Base-by-base conservation (phyloP, 1,284 basidiomycete genomes). In the Malassezia brasiliensis region DNA sequence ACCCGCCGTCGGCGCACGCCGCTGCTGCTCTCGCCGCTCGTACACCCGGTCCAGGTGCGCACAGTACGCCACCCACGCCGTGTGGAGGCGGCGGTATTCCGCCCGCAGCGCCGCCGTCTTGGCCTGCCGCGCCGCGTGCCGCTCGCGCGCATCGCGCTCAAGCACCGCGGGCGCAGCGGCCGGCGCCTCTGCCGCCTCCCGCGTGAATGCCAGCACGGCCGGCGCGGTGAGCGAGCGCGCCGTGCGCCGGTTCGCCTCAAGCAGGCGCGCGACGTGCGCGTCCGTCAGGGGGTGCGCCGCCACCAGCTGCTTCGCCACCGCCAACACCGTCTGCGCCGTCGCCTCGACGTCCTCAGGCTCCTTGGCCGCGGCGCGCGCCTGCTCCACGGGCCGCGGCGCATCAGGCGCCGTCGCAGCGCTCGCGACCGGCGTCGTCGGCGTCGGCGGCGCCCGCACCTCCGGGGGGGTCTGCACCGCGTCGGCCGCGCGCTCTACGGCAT, bases 31-130 rank as follows among this genome's bases (percentile, higher is more conserved):
- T 19, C 65, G 60, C 17, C 61, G 57, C 52, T 72, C 69, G 22
- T 59, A 63, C 35, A 61, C 53, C 15, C 61, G 59, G 39, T 72
- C 68, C 1, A 74, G 63, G 9, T 60, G 59, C 12, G 53, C 61
- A 48, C 71, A 72, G 46, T 72, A 67, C 25, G 47, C 30, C 52
- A 58, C 56, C 71, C 71, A 74, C 10, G 68, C 66, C 17, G 64
- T 49, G 45, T 74, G 62, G 45, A 68, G 60, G 35, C 42, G 51
- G 39, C 65, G 60, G 52, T 74, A 74, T 36, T 62, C 61, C 20
- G 57, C 51, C 41, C 64, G 63, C 51, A 74, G 65, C 7, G 22
- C 36, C 31, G 60, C 59, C 7, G 61, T 32, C 49, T 74, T 74
- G n/a, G 49, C 60, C 25, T 19, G 31, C 11, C 37, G 42, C 22